Evolutionary conservation across 73 alveolate species (phyloP), one percentile per base, ranked within the genome.

Genomic region (Uronychia binucleata): DNA sequence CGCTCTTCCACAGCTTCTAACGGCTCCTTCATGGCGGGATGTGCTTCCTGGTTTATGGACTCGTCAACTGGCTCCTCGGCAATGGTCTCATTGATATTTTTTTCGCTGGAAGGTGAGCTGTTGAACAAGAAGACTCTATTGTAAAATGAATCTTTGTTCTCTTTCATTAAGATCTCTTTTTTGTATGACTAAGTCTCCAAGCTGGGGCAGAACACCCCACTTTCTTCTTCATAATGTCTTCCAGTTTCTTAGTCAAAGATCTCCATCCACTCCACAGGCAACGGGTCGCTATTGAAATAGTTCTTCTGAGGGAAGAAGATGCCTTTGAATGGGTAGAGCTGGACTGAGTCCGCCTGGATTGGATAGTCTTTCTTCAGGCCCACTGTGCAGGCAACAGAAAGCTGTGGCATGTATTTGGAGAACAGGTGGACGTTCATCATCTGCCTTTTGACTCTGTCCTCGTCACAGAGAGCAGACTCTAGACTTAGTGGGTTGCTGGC

Each of bases 241-340:
- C 19, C 5, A 11, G 5, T 19, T 46, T 11, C 67, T 46, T 46
- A 11, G 19, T 46, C 67, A 46, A 46, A 46, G 19, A 46, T 46
- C 67, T 87, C 93, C 28, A 87, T 75, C 93, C 93, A 87, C 59
- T 87, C 93, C 0, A 87, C 27, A 1, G 93, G 93, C 57, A 87
- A 67, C 0, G 93, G 88, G 34, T 87, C 86, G 57, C 93, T 59
- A 34, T 87, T 87, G 35, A 46, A 87, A 80, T 87, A 87, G 33
- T 77, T 75, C n/a, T 87, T 80, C n/a, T 87, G 81, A 14, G 93
- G 93, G 35, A 87, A 84, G 75, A 57, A 87, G 26, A 87, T 67
- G 27, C 85, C 86, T 28, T 87, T 78, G 81, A 75, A 60, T 67
- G 26, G 30, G 77, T 81, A 87, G 29, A 87, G 85, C n/a, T 58